Base-by-base conservation (phyloP, 768 basidiomycete genomes). In the Xerocomus potaroensis region DNA sequence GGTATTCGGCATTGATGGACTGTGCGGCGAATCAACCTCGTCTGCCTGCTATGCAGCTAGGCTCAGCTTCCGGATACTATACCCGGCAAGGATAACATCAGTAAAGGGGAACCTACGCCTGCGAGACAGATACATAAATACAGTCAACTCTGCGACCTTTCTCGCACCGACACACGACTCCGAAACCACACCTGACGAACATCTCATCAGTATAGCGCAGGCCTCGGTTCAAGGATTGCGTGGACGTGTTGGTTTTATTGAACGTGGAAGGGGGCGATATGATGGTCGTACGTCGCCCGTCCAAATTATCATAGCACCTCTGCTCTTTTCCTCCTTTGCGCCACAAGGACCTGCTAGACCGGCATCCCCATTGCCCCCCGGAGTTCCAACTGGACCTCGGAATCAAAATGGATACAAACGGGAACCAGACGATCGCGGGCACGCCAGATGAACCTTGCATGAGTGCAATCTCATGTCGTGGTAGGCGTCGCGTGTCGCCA, bases 401-500 rank as follows among this genome's bases (percentile, higher is more conserved):
- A 91, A 91, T 63, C 86, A 87, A 65, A 88, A 87, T 61, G 88
- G 89, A 61, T 91, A 92, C 70, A 91, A 91, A 72, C 76, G 77
- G 16, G 84, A 87, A 53, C 77, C 81, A 27, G 84, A 87, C 55
- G 84, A 86, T 42, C 74, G 83, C 54, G 72, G 74, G 50, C 75
- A 78, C 45, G 74, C 78, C 56, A 74, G 79, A 82, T 77, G 56
- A 60, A 76, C 53, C 10, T 34, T 16, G 19, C 14, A 11, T 4
- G 14, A 8, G 37, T 10, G 34, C 33, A 27, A 12, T 41, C 48
- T 61, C 29, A 54, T 44, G 29, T 19, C 29, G 11, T 18, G 12
- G 44, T 44, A 88, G 87, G 70, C 79, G 86, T 51, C 72, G 86
- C 54, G 81, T 76, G 50, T 87, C 86, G 6, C 84, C 85, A n/a